phyloP scores from a whole-genome alignment of 1,139 yeast genomes.

The Yamadazyma songkhlaensis region DNA sequence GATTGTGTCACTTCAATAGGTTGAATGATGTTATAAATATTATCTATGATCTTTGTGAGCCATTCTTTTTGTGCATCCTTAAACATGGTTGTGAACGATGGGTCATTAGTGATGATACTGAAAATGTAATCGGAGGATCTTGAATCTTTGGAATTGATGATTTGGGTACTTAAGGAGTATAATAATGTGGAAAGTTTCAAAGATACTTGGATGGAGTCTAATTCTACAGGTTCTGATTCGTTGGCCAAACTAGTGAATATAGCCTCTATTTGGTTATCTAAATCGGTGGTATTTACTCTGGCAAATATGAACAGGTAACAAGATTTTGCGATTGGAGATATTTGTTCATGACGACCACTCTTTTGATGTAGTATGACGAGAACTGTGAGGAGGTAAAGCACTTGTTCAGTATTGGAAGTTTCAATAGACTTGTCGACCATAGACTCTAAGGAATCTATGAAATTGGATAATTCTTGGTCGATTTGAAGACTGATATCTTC shows the following conservation, averaged over 20 bases:
- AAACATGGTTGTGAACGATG: constrained; percentile 17
- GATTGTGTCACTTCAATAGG: neutral
- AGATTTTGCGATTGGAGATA: neutral
- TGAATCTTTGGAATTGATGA: constrained; percentile 12
- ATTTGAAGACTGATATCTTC: neutral
- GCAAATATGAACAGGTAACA: constrained; percentile 2
- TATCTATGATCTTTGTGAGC: constrained; percentile 12
- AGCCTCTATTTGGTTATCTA: constrained; percentile 15
- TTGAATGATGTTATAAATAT: neutral
- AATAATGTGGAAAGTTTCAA: constrained; percentile 21
- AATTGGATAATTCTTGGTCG: neutral
- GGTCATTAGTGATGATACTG: constrained; percentile 22
- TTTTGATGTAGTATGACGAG: constrained; percentile 3
- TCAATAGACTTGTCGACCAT: neutral
- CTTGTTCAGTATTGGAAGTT: neutral
- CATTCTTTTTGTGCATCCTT: constrained; percentile 26
- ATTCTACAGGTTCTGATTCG: constrained; percentile 9
- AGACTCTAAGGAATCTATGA: neutral
- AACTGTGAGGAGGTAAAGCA: constrained; percentile 3
- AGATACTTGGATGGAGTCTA: constrained; percentile 22
- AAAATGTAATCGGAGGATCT: constrained; percentile 14
- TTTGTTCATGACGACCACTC: neutral
- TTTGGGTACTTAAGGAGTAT: constrained; percentile 20
- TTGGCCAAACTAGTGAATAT: constrained; percentile 6
- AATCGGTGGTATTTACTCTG: neutral